Evolutionary conservation across 306 rosid species (phyloP), one percentile per base, ranked within the genome.

Genomic region (Castanea crenata): DNA sequence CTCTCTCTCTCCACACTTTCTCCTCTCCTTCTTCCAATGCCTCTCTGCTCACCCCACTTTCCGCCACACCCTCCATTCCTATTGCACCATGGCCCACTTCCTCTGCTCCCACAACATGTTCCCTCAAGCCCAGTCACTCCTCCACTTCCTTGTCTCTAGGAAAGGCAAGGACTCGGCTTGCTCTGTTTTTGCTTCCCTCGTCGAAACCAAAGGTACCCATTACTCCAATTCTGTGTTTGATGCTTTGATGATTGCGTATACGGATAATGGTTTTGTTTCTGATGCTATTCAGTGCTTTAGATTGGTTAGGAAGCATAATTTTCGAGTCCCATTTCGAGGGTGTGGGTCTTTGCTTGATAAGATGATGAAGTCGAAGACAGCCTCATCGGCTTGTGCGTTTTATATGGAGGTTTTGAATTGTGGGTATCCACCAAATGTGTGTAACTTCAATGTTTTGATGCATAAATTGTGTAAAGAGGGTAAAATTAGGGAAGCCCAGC

Each of bases 1-100:
- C 54, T 89, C 91, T 55, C 91, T 93, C 54, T 20, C 92, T n/a
- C 93, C 98, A 3, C 73, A 41, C 29, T 86, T 93, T 32, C 87
- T 93, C 71, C 81, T 91, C 68, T 89, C 95, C 63, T 89, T 93
- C 91, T 93, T 93, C 92, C 78, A 84, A 73, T 87, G 78, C 73
- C 92, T 49, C 54, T 49, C 54, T 49, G 12, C 54, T 13, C 15
- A 49, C 15, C 90, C 97, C 57, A 75, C 89, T 16, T 90, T 87
- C 27, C 96, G 97, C 83, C 97, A 81, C 86, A 83, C 91, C 31
- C 55, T 91, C 75, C 90, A 61, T 10, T 87, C 97, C 71, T 91
- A 86, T 71, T 74, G 81, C 86, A 72, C 96, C 58, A 90, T 91
- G 97, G 83, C 89, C 3, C 89, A 85, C 80, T 89, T 86, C 87